Evolutionary conservation across 495 filamentous ascomycete species (phyloP), one percentile per base, ranked within the genome.

Genomic region (Usnea hakonensis): DNA sequence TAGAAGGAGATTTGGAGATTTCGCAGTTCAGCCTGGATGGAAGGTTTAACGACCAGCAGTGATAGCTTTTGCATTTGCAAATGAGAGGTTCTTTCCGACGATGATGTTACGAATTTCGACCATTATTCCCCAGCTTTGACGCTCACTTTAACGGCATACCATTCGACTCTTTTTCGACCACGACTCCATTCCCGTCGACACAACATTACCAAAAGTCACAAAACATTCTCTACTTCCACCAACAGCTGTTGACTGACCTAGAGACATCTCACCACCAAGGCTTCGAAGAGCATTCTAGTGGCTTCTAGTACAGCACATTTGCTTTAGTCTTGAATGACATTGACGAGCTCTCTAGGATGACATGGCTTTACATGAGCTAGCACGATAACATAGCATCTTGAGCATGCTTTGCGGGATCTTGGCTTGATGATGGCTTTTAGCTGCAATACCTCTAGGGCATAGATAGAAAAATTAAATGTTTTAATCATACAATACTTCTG

Each of bases 21-120:
- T 38, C 21, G 23, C 23, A 38, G 28, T 41, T n/a, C 30, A 38
- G 58, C 35, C 58, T 53, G 33, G 46, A 52, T 53, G 46, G 58
- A 38, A 38, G 32, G 21, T 10, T 40, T 38, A 21, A 40, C 13
- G 13, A 46, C 38, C 44, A 55, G 58, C 37, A 53, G 59, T 41
- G 13, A 58, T 19, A 57, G 35, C 30, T 61, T 59, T 41, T 36
- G 63, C 63, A 65, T 65, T 61, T 65, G 52, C 53, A 62, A 23
- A 48, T 19, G 55, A 57, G 53, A 28, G 30, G 32, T 35, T 58
- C 19, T 26, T 61, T 30, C 40, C 26, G 37, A 17, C 28, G 11
- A 61, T 40, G 60, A 65, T 62, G 28, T 62, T 57, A 65, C 63
- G 63, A 62, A 36, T 26, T 48, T 10, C 14, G 28, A 57, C n/a